phyloP scores from a whole-genome alignment of 768 basidiomycete genomes.

The Boletus subparvulus region DNA sequence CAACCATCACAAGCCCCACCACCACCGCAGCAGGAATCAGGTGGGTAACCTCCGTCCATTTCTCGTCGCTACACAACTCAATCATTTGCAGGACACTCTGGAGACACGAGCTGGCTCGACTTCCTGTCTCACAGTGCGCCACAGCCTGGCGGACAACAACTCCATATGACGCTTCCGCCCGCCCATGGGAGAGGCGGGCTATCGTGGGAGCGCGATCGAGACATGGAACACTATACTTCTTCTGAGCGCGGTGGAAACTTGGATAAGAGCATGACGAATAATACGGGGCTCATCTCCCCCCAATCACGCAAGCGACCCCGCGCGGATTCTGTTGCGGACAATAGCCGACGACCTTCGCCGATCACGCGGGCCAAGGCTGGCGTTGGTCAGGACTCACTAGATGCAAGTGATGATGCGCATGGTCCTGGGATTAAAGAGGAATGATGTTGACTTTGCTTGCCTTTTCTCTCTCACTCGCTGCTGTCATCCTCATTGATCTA shows the following conservation, averaged over 20 bases:
- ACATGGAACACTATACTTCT: constrained; percentile 29
- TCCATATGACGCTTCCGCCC: constrained; percentile 31
- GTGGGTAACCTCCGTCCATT: constrained; percentile 4
- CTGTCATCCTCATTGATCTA: not conserved
- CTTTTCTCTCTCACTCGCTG: not conserved
- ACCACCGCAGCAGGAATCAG: constrained; percentile 27
- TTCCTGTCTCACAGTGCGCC: constrained; percentile 31
- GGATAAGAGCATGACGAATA: constrained; percentile 22
- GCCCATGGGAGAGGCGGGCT: constrained; percentile 26
- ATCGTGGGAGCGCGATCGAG: constrained; percentile 34
- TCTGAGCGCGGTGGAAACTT: constrained; percentile 27
- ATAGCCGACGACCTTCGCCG: constrained; percentile 24
- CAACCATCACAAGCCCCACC: constrained; percentile 18
- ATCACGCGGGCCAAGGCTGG: constrained; percentile 12
- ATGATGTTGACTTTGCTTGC: constrained; percentile 2
- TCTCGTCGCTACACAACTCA: not conserved
- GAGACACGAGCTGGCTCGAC: constrained; percentile 35
- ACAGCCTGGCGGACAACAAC: constrained; percentile 24
- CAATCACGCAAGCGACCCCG: constrained; percentile 32
- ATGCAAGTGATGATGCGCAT: constrained; percentile 12
- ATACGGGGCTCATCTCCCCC: constrained; percentile 20
- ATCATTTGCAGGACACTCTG: constrained; percentile 21
- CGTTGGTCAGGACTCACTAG: constrained; percentile 18
- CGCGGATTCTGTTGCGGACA: constrained; percentile 17
- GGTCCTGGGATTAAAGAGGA: constrained; percentile 31